Evolutionary conservation across 2,329 filamentous ascomycete species (phyloP), one percentile per base, ranked within the genome.

Genomic region (Colletotrichum ledebouriae): DNA sequence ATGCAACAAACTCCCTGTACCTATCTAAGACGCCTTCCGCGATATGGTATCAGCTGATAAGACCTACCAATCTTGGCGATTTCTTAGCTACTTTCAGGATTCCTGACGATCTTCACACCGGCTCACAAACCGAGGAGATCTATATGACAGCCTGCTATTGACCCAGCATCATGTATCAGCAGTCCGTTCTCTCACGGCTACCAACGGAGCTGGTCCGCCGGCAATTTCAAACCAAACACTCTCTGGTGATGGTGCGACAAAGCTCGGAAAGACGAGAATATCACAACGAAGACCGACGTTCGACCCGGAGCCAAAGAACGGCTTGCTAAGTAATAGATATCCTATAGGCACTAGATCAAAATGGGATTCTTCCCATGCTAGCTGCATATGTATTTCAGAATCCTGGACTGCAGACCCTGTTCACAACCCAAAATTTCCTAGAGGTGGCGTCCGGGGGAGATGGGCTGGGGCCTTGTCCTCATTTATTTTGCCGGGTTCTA

Each of bases 51-150:
- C 59, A 63, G 34, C 59, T 58, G 49, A 59, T 65, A 49, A 29
- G 53, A 69, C 66, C 66, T 66, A 66, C 55, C 66, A 42, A 47
- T 66, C 61, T 69, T 29, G 52, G 55, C 55, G 37, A 39, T 13
- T 59, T 53, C 39, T 56, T 29, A 50, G 52, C 39, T 53, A 37
- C 17, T 17, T 41, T 59, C 13, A 22, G 41, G 29, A 42, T 46
- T 53, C 46, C 55, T 69, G 66, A 49, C 44, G 49, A 66, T 66
- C 61, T 37, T 50, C 29, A 53, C 61, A 20, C 49, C 66, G 61
- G 66, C 62, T 69, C 66, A 42, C 42, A 50, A 42, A 56, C 66
- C 66, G 66, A 69, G 55, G 34, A 47, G 41, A 69, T 69, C 66
- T 66, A 66, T 69, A 69, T 50, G 20, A 66, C 56, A 37, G 33